Percentiles rank a stretch among this genome's conserved stretches.
phyloP scores from a whole-genome alignment of 2,329 filamentous ascomycete species.

The Rhinocladiella mackenziei region DNA sequence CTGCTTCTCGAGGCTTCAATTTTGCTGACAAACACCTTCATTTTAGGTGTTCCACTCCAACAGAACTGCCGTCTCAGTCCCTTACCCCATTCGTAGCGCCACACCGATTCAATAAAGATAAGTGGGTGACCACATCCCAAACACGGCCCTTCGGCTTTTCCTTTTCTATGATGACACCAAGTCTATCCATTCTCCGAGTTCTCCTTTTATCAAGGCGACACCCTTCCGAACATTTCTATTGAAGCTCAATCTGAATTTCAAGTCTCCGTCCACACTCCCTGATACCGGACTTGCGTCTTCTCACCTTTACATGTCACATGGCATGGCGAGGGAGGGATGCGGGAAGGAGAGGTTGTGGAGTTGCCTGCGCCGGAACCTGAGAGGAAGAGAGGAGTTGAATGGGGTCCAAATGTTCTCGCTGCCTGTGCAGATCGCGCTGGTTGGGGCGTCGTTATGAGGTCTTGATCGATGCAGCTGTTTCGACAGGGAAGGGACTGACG shows the following conservation, averaged over 20 bases:
- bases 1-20: background rate
- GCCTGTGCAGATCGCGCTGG: constrained; percentile 7
- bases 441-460: constrained; percentile 24
- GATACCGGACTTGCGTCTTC: constrained; percentile 42
- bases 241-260: background rate
- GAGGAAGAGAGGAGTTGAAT: background rate
- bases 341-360: constrained; percentile 47
- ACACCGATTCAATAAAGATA: too few relatives aligned
- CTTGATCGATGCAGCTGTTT: constrained; percentile 6
- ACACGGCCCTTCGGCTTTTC: background rate
- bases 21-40: background rate
- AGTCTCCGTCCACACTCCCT: constrained; percentile 34
- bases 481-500: constrained; percentile 27
- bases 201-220: constrained; percentile 22
- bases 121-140: too few relatives aligned
- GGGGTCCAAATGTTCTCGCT: constrained; percentile 7
- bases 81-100: background rate
- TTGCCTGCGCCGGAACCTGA: constrained; percentile 5
- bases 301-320: constrained; percentile 11
- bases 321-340: constrained; percentile 16
- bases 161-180: constrained; percentile 52
- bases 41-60: too few relatives aligned
- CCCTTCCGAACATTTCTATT: constrained; percentile 1
- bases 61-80: too few relatives aligned
- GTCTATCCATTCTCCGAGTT: constrained; percentile 61